phyloP scores from a whole-genome alignment of 2,329 filamentous ascomycete genomes.

The Aspergillus spinulosporus region DNA sequence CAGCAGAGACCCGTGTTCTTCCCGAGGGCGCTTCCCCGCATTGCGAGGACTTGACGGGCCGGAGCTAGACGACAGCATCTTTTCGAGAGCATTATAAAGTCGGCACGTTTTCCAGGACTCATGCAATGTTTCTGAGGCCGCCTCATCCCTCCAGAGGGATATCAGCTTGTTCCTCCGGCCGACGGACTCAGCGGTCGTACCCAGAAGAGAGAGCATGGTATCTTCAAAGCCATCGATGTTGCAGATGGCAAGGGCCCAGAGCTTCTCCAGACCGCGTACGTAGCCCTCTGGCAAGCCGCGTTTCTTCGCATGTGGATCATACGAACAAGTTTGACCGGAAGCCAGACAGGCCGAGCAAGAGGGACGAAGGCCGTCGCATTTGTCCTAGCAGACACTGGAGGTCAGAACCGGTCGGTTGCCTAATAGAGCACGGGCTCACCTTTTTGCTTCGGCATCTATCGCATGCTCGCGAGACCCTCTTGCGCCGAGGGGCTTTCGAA shows the following conservation, averaged over 20 bases:
- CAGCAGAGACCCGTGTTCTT: constrained; percentile 28
- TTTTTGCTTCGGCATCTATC: constrained; percentile 49
- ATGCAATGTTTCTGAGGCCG: constrained; percentile 44
- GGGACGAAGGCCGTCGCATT: constrained; percentile 48
- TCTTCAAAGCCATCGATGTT: constrained; percentile 49
- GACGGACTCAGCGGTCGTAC: constrained; percentile 35
- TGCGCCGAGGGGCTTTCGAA: constrained; percentile 41
- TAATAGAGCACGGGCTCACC: constrained; percentile 21
- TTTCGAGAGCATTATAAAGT: constrained; percentile 42
- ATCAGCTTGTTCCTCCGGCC: constrained; percentile 37
- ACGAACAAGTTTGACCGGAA: constrained; percentile 44
- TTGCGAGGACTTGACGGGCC: constrained; percentile 25
- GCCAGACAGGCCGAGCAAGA: constrained; percentile 45
- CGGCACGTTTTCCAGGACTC: constrained; percentile 47
- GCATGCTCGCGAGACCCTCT: constrained; percentile 49
- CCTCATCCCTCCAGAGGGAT: constrained; percentile 43
- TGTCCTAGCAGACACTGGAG: constrained; percentile 31
- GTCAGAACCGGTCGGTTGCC: neutral
- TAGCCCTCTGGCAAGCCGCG: constrained; percentile 49
- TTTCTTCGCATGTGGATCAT: constrained; percentile 48
- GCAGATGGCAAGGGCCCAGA: constrained; percentile 47
- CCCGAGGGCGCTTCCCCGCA: constrained; percentile 38
- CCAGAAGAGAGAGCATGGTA: constrained; percentile 41
- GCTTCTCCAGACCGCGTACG: constrained; percentile 48
- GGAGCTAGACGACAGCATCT: constrained; percentile 41